A percentile compares a stretch with the other conserved stretches of the same genome.
phyloP scores from a whole-genome alignment of 352 stramenopile species.

The Albugo candida region DNA sequence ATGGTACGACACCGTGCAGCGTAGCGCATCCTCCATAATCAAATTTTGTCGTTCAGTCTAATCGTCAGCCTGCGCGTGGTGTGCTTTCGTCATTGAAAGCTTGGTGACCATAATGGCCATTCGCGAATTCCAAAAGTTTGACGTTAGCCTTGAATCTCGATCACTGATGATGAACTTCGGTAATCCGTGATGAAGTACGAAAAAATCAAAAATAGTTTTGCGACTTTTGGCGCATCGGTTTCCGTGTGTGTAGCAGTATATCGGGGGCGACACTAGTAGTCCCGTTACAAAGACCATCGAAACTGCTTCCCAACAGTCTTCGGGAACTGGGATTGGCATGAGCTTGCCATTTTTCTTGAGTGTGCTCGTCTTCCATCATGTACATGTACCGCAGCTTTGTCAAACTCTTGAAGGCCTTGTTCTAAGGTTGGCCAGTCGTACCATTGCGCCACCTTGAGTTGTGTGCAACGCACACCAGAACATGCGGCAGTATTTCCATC shows the following conservation, averaged over 20 bases:
- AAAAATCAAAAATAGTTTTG: too few relatives aligned
- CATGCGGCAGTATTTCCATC: constrained; percentile 1
- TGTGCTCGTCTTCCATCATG: neutral
- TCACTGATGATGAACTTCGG: neutral
- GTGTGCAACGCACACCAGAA: constrained; percentile 1
- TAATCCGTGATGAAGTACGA: neutral
- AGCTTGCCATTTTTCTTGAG: constrained; percentile 4
- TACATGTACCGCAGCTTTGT: constrained; percentile 4
- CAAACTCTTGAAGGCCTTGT: constrained; percentile 5
- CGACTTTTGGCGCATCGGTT: neutral
- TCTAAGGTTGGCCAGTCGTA: constrained; percentile 5
- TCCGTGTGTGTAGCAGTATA: constrained; percentile 4
- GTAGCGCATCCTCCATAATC: constrained; percentile 6
- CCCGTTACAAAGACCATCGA: constrained; percentile 8
- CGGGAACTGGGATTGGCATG: constrained; percentile 2
- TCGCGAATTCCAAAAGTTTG: constrained; percentile 2
- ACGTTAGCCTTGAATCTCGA: constrained; percentile 4
- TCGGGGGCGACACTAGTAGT: constrained; percentile 8
- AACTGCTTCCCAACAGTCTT: constrained; percentile 10
- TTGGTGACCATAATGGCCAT: constrained; percentile 3
- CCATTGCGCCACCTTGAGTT: constrained; percentile 1
- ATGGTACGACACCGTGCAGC: constrained; percentile 7
- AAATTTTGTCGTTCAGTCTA: too few relatives aligned
- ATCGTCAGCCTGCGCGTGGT: constrained; percentile 5
- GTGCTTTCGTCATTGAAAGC: neutral